Evolutionary conservation across 2,329 filamentous ascomycete genomes (phyloP).

Genomic region (Aurifilum marmelostoma): DNA sequence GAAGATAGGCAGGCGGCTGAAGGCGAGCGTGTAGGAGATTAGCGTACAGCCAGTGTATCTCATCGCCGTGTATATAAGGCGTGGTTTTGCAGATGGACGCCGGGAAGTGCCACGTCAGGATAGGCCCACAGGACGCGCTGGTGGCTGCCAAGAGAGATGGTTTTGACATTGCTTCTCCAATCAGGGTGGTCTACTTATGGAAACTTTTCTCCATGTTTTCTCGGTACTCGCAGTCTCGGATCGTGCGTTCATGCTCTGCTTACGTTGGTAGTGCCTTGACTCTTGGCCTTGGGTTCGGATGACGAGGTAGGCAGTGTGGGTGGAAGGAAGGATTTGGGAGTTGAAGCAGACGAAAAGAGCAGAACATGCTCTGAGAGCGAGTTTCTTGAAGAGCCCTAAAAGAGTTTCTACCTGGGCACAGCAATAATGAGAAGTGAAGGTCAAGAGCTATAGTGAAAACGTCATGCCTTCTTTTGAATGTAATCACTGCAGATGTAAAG

Average conservation of each 20-base stretch:
- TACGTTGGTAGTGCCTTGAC: not conserved
- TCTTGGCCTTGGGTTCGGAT: not conserved
- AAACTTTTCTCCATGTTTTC: not conserved
- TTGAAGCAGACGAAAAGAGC: not conserved
- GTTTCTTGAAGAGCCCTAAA: not conserved
- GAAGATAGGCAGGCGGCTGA: conserved; percentile 8
- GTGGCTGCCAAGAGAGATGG: not conserved
- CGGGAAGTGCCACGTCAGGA: conserved; percentile 22
- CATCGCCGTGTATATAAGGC: conserved; percentile 14
- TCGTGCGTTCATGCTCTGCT: not conserved
- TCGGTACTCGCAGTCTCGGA: not conserved
- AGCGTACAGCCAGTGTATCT: conserved; percentile 20
- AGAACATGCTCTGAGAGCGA: no score
- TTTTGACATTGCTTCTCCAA: not conserved
- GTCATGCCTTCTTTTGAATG: no score
- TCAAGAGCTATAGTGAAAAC: no score
- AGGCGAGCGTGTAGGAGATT: conserved; percentile 11
- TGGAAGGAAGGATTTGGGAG: not conserved
- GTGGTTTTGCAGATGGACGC: conserved; percentile 18
- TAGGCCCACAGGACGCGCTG: conserved; percentile 22
- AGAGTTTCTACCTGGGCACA: no score
- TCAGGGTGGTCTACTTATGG: not conserved
- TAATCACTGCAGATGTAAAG: no score
- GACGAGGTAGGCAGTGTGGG: not conserved
- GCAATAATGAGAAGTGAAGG: no score